Evolutionary conservation across 495 filamentous ascomycete species (phyloP).

Genomic region (Echria macrotheca): DNA sequence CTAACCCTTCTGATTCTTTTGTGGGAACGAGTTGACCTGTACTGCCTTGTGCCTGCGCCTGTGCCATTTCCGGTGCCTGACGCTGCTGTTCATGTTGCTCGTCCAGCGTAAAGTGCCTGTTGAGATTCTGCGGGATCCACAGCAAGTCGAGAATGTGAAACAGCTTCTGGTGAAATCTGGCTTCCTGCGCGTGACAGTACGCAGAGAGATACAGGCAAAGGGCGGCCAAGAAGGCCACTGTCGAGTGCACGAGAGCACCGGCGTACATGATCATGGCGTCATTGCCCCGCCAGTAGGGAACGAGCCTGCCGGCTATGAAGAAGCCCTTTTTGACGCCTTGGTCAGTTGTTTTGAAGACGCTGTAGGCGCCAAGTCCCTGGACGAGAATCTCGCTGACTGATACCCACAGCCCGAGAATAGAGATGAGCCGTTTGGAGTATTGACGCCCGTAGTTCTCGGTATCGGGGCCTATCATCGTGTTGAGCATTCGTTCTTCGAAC

Average conservation of each 20-base stretch:
- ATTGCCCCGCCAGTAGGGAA: background rate
- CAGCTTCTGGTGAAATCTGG: background rate
- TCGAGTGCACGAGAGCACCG: slow-evolving; percentile 2
- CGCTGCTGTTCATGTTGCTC: background rate
- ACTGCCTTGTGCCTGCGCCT: background rate
- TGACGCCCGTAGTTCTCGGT: background rate
- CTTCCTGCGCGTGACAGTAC: background rate
- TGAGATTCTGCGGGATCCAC: background rate
- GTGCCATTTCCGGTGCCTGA: background rate
- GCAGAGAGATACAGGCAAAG: background rate
- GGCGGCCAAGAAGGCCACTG: background rate
- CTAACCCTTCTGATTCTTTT: too few relatives aligned
- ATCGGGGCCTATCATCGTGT: background rate
- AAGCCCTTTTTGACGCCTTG: background rate
- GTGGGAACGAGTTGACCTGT: too few relatives aligned
- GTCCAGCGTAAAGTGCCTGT: background rate
- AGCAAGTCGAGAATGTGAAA: background rate
- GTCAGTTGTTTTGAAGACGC: slow-evolving; percentile 1
- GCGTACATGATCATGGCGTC: slow-evolving; percentile 5
- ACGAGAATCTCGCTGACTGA: slow-evolving; percentile 4
- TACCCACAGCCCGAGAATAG: background rate
- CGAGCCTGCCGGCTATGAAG: background rate
- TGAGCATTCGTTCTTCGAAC: background rate
- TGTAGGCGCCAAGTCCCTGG: slow-evolving; percentile 1
- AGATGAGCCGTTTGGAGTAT: background rate